These are phyloP conservation scores for Sarocladiaceae sp. DNA, from an alignment of 2,329 filamentous ascomycete species.

Conservation along the genomic window DNA sequence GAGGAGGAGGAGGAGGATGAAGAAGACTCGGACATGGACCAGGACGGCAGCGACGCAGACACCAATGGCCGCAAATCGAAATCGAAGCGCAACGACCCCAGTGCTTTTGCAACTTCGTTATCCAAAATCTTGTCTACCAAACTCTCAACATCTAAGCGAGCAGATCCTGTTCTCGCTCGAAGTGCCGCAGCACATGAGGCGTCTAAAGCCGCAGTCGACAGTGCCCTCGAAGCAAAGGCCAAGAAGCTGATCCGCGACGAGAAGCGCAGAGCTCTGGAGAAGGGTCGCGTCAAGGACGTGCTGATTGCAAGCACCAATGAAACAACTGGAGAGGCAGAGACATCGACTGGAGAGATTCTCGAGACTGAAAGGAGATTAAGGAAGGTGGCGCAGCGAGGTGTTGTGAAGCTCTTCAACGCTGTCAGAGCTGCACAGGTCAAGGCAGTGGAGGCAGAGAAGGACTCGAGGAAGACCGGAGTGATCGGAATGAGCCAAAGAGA, in stretches of 20 bases:
- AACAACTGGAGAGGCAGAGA: slow-evolving; percentile 34
- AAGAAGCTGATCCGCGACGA: slow-evolving; percentile 74
- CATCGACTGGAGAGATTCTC: slow-evolving; percentile 50
- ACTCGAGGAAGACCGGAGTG: slow-evolving; percentile 65
- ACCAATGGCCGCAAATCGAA: slow-evolving; percentile 37
- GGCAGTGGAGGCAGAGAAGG: slow-evolving; percentile 70
- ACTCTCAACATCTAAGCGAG: slow-evolving; percentile 72
- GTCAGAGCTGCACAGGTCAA: slow-evolving; percentile 90
- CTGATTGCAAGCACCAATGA: slow-evolving; percentile 59
- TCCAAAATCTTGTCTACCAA: slow-evolving; percentile 91
- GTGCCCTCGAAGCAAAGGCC: slow-evolving; percentile 77
- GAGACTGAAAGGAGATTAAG: slow-evolving; percentile 76
- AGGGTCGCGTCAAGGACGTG: slow-evolving; percentile 84
- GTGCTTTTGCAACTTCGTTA: slow-evolving; percentile 87
- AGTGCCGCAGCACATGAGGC: slow-evolving; percentile 71
- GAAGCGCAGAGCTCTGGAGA: slow-evolving; percentile 74
- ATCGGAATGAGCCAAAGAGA: slow-evolving; percentile 77
- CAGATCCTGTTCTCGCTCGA: slow-evolving; percentile 87
- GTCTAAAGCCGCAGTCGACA: slow-evolving; percentile 68
- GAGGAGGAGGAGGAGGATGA: slow-evolving; percentile 32
- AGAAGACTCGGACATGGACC: slow-evolving; percentile 33
- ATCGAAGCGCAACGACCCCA: slow-evolving; percentile 87
- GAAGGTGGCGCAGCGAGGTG: slow-evolving; percentile 88
- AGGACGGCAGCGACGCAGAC: slow-evolving; percentile 28
- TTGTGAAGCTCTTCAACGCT: slow-evolving; percentile 94